Evolutionary conservation across 768 basidiomycete genomes (phyloP).

Genomic region (Russula sp.): DNA sequence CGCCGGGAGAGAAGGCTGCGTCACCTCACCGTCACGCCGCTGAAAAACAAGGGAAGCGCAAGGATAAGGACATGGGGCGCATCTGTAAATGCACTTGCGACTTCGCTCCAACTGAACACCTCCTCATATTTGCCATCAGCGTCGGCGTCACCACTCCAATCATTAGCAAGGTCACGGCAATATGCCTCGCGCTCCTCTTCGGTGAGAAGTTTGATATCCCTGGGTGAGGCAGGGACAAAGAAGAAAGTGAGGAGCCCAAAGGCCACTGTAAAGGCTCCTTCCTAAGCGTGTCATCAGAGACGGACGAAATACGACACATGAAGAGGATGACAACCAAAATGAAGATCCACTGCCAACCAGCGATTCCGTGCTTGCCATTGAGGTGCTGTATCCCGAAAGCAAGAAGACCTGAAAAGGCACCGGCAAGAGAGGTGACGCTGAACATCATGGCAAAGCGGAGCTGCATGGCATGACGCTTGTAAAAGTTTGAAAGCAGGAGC

Average conservation of each 20-base stretch:
- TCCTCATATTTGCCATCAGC: slow-evolving; percentile 38
- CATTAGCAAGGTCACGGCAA: slow-evolving; percentile 35
- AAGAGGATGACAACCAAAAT: slow-evolving; percentile 38
- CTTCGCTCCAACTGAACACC: slow-evolving; percentile 52
- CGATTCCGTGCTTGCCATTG: slow-evolving; percentile 44
- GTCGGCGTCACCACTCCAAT: slow-evolving; percentile 32
- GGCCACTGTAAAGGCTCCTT: slow-evolving; percentile 58
- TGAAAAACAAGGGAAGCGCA: slow-evolving; percentile 46
- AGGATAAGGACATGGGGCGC: slow-evolving; percentile 50
- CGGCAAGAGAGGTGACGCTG: slow-evolving; percentile 42
- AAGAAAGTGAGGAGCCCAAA: slow-evolving; percentile 50
- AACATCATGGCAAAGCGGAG: slow-evolving; percentile 40
- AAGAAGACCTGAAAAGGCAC: slow-evolving; percentile 59
- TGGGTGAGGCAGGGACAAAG: slow-evolving; percentile 42
- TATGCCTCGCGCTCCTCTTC: slow-evolving; percentile 38
- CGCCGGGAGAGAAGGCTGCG: not conserved
- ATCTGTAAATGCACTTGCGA: slow-evolving; percentile 41
- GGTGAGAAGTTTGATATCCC: slow-evolving; percentile 45
- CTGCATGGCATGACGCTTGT: slow-evolving; percentile 28
- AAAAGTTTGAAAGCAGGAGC: slow-evolving; percentile 29
- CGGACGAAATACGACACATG: not conserved
- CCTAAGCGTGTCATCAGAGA: slow-evolving; percentile 26
- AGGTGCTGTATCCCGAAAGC: slow-evolving; percentile 56
- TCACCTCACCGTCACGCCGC: slow-evolving; percentile 42
- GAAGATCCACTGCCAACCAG: slow-evolving; percentile 67